These are phyloP conservation scores for Barnettozyma hawaiiensis DNA, from an alignment of 1,139 yeast genomes.

Conservation along the genomic window DNA sequence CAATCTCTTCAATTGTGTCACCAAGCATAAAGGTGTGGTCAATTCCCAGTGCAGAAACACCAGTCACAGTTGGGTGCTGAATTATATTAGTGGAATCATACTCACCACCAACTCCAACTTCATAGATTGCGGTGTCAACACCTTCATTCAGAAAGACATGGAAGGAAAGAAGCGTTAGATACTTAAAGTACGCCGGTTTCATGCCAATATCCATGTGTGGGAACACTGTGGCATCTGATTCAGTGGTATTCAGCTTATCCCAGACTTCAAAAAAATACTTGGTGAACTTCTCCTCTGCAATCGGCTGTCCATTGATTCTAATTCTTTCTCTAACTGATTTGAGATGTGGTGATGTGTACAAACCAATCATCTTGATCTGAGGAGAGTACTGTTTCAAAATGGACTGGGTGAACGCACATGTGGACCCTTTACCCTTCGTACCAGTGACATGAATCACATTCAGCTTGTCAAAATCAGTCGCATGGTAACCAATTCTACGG, in stretches of 20 bases:
- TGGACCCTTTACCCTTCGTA: constrained; percentile 97
- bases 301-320: constrained; percentile 80
- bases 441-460: constrained; percentile 93
- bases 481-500: constrained; percentile 77
- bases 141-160: constrained; percentile 85
- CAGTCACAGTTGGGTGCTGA: constrained; percentile 75
- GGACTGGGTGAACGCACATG: constrained; percentile 90
- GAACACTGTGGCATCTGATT: constrained; percentile 48
- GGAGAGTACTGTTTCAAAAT: constrained; percentile 59
- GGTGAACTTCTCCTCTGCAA: constrained; percentile 73
- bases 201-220: constrained; percentile 69
- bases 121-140: constrained; percentile 89
- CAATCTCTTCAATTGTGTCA: constrained; percentile 78
- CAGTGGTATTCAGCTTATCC: constrained; percentile 65
- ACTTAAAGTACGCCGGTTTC: constrained; percentile 93
- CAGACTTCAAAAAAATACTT: constrained; percentile 91
- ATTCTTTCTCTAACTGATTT: constrained; percentile 91
- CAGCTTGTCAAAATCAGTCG: constrained; percentile 61
- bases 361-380: constrained; percentile 56
- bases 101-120: constrained; percentile 98
- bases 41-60: constrained; percentile 81
- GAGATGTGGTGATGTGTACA: constrained; percentile 93
- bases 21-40: constrained; percentile 93
- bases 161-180: constrained; percentile 80
- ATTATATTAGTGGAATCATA: constrained; percentile 92